These are phyloP conservation scores for Pseudocercospora ulei DNA, from an alignment of 2,329 filamentous ascomycete genomes.

Conservation along the genomic window DNA sequence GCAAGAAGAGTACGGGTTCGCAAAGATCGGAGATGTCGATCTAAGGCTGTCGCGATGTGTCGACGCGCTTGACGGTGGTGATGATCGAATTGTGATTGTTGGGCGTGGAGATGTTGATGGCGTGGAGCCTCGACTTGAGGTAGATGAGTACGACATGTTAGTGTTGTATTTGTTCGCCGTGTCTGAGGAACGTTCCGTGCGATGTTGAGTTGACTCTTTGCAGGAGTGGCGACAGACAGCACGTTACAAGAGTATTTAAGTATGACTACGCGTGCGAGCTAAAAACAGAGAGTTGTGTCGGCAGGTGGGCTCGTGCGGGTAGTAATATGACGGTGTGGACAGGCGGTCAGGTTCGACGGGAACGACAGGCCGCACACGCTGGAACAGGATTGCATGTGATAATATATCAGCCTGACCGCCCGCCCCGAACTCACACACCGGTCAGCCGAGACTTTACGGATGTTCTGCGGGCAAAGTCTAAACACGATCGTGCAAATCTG, in stretches of 20 bases:
- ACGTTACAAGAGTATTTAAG: constrained; percentile 12
- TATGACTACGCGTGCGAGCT: constrained; percentile 14
- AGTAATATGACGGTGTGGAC: constrained; percentile 10
- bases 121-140: constrained; percentile 13
- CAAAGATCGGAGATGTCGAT: constrained; percentile 11
- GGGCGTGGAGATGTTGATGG: constrained; percentile 15
- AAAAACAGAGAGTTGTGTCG: constrained; percentile 12
- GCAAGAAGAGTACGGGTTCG: constrained; percentile 22
- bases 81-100: constrained; percentile 19
- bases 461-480: constrained; percentile 6
- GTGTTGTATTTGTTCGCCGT: too few species aligned
- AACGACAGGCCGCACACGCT: constrained; percentile 7
- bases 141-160: constrained; percentile 15
- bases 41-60: constrained; percentile 16
- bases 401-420: constrained; percentile 14
- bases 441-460: constrained; percentile 6
- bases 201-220: background rate
- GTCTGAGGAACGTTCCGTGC: too few species aligned
- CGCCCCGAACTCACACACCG: constrained; percentile 3
- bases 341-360: constrained; percentile 9
- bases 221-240: constrained; percentile 9
- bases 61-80: constrained; percentile 13
- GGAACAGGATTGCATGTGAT: constrained; percentile 14
- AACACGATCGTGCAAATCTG: constrained; percentile 5
- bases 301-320: constrained; percentile 9